Conservation (phyloP, 345 rosid genomes). For the Lumnitzera littorea region DNA sequence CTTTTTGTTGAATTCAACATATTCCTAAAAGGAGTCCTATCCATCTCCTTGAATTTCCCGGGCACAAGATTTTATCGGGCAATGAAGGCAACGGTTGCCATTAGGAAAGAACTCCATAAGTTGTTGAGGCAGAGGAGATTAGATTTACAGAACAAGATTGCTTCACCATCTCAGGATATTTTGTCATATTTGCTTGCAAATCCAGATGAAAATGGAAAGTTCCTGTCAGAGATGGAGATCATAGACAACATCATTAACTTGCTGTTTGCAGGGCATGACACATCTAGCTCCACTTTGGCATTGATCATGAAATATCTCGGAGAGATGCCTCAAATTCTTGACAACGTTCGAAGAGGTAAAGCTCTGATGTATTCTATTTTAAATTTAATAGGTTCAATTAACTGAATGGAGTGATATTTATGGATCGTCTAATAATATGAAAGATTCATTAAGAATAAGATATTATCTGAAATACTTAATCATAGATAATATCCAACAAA, state of each 20-base stretch:
- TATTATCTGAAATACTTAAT: too few species aligned
- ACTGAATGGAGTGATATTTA: too few species aligned
- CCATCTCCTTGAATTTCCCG: conserved; percentile 12
- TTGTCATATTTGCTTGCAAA: conserved; percentile 20
- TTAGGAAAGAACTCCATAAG: conserved; percentile 15
- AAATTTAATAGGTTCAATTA: too few species aligned
- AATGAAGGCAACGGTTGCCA: conserved; percentile 16
- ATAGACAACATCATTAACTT: conserved; percentile 18
- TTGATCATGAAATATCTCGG: conserved; percentile 20
- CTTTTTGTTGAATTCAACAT: conserved; percentile 14
- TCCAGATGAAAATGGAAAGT: conserved; percentile 16
- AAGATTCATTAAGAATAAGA: too few species aligned
- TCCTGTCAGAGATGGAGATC: conserved; percentile 24
- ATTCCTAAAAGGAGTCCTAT: conserved; percentile 16
- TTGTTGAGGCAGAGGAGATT: conserved; percentile 10
- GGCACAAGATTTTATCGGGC: conserved; percentile 18
- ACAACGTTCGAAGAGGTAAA: conserved; percentile 17
- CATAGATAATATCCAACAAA: too few species aligned
- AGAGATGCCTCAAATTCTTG: conserved; percentile 18
- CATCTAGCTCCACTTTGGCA: conserved; percentile 11
- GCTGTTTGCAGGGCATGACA: conserved; percentile 28
- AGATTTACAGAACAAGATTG: conserved; percentile 16
- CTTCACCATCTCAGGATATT: conserved; percentile 10
- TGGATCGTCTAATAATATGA: too few species aligned
- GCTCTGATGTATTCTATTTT: too few species aligned